Evolutionary conservation across 768 basidiomycete genomes (phyloP), one percentile per base, ranked within the genome.

Genomic region (Postia placenta): DNA sequence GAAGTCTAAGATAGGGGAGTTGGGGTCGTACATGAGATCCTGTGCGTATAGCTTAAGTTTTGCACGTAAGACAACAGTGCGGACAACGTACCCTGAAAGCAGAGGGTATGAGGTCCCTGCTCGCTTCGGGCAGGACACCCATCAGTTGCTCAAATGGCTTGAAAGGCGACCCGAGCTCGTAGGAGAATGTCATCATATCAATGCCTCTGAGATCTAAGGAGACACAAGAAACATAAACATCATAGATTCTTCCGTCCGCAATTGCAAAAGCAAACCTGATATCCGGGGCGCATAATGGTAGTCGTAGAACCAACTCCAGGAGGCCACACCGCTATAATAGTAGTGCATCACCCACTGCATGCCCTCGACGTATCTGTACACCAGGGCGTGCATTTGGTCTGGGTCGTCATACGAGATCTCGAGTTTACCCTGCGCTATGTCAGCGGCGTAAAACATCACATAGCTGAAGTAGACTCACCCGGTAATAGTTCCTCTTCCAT

Each of bases 301-400:
- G 65, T 94, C 73, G 69, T 98, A 98, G 72, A 95, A 99, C 96
- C 96, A 98, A 19, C 90, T 80, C 96, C 96, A 99, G 14, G 92
- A 94, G 4, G 92, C 88, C 15, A 98, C 93, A 4, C 96, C 96
- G 53, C 87, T 81, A 65, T 97, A 98, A 65, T 99, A 99, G 66
- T 99, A 99, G 62, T 92, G 88, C 87, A 99, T 89, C 26, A 98
- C 92, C 96, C 95, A 98, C 62, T 99, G 96, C 53, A 99, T 68
- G 1, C 96, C 96, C 63, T 98, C 91, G 15, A 90, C 79, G 64
- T 96, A 99, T 49, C 81, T 78, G 61, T 76, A 93, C 11, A 80
- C 74, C 47, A 99, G 71, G 42, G 81, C 73, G 22, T 76, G 72
- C 74, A 93, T 80, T 44, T 79, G 74, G 54, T 84, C 72, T 4